Base-by-base conservation (phyloP, 208 protist genomes). In the Trypanosoma melophagium region DNA sequence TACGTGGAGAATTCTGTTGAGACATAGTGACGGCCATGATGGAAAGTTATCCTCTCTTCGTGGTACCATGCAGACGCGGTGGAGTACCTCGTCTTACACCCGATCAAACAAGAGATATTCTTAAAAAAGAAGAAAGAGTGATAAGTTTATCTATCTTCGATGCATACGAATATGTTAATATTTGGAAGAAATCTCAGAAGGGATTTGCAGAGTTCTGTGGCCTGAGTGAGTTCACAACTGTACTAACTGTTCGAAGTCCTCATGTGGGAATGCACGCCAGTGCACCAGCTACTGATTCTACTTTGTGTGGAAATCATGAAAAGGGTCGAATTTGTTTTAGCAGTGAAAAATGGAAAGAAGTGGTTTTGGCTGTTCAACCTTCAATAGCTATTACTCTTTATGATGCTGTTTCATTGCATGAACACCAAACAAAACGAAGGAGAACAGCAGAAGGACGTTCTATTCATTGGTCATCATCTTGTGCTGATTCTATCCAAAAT, bases 61-160 rank as follows among this genome's bases (percentile, higher is more conserved):
- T 89, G 8, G 69, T 93, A 35, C 89, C 89, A 10, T 82, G 82
- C 53, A 77, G 64, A 47, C 63, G 74, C 14, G 86, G 89, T 22
- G 69, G 72, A 0, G 80, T 93, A 22, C 84, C 87, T 16, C 77
- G 62, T 40, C 74, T 95, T 25, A 95, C 90, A 17, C 81, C 87
- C 19, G 74, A 77, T 16, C 86, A 93, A 66, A 64, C 68, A 16
- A 51, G 79, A n/a, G 63, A 24, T 0, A 90, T 95, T 77, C 60
- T 92, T 13, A 40, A 66, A 21, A 71, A 74, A 17, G 74, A 86
- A 7, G 90, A 95, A 62, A 71, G 83, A 44, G 53, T 91, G 38
- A 49, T 95, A 7, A 74, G 73, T 56, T 54, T 89, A 3, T 89
- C 80, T 19, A 73, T 90, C 0, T 87, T 95, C 55, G 90, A 95